Evolutionary conservation across 106 monocot species (phyloP).

Genomic region (Apostasia shenzhenica): DNA sequence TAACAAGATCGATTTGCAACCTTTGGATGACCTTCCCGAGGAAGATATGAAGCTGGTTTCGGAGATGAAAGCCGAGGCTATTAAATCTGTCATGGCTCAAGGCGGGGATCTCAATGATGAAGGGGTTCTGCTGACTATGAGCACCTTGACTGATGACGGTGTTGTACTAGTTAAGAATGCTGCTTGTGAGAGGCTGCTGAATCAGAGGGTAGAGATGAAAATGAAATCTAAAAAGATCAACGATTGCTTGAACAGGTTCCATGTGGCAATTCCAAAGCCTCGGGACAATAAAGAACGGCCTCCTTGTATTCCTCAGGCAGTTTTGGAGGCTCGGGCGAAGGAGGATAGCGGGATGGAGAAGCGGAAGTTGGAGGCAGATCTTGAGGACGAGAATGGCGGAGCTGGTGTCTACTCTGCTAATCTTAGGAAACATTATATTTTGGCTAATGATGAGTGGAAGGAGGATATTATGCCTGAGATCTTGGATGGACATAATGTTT

Average conservation of each 20-base stretch:
- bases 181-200: conserved; percentile 79
- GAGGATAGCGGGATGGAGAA: conserved; percentile 42
- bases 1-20: conserved; percentile 96
- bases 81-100: conserved; percentile 46
- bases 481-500: conserved; percentile 90
- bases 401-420: conserved; percentile 98
- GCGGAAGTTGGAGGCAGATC: conserved; percentile 78
- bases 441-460: conserved; percentile 90
- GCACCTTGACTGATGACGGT: conserved; percentile 88
- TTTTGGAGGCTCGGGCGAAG: conserved; percentile 64
- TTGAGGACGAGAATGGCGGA: conserved; percentile 92
- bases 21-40: conserved; percentile 65
- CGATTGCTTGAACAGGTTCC: conserved; percentile 79
- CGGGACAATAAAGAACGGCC: conserved; percentile 89
- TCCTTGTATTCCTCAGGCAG: conserved; percentile 75
- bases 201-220: conserved; percentile 82
- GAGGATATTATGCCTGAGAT: conserved; percentile 92
- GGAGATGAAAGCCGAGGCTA: conserved; percentile 86
- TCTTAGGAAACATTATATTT: conserved; percentile 76
- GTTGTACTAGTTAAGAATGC: conserved; percentile 90
- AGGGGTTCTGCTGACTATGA: conserved; percentile 69
- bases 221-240: conserved; percentile 96
- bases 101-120: conserved; percentile 64
- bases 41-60: conserved; percentile 84
- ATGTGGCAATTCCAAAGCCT: conserved; percentile 89